phyloP scores from a whole-genome alignment of 768 basidiomycete species.

The Boletellus sp. region DNA sequence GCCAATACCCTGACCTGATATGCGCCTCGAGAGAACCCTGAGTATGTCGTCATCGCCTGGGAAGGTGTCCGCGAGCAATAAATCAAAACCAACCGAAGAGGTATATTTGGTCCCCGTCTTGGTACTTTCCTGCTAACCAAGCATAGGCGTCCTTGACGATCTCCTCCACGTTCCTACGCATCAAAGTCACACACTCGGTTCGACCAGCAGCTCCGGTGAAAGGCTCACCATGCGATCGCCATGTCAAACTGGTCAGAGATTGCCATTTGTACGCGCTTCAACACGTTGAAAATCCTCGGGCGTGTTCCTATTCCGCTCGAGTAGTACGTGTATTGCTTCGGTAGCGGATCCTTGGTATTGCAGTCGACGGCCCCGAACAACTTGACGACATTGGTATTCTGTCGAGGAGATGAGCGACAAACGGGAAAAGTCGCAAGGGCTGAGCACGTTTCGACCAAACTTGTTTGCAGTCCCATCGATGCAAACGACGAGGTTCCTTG shows the following conservation, averaged over 20 bases:
- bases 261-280: conserved; percentile 13
- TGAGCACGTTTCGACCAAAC: conserved; percentile 14
- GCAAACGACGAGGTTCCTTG: conserved; percentile 17
- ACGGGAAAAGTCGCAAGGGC: background rate
- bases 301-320: conserved; percentile 37
- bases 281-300: conserved; percentile 22
- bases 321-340: conserved; percentile 32
- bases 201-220: too few species aligned
- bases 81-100: conserved; percentile 22
- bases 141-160: conserved; percentile 30
- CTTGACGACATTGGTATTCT: conserved; percentile 38
- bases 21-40: conserved; percentile 41
- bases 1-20: conserved; percentile 38
- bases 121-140: conserved; percentile 28
- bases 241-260: conserved; percentile 28
- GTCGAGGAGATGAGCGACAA: background rate
- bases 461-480: conserved; percentile 21
- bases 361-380: conserved; percentile 26
- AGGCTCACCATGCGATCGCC: conserved; percentile 34
- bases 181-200: background rate
- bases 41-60: background rate
- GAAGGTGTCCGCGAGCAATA: background rate
- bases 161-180: conserved; percentile 31
- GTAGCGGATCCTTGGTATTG: conserved; percentile 10
- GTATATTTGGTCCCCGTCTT: conserved; percentile 27